phyloP scores from a whole-genome alignment of 2,329 filamentous ascomycete genomes.

The Chaetomium sp. region DNA sequence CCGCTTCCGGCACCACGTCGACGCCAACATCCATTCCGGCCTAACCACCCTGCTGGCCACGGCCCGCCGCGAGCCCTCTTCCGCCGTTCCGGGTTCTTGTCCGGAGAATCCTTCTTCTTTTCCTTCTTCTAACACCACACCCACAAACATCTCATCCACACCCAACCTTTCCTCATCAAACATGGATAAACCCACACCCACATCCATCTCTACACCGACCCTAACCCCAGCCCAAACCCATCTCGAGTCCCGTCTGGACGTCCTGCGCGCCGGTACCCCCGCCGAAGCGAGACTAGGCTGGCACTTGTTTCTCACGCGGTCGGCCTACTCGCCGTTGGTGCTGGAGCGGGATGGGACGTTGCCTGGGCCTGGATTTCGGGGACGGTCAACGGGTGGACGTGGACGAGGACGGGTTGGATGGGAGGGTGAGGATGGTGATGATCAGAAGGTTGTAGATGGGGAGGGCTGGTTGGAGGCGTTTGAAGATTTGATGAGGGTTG shows the following conservation, averaged over 20 bases:
- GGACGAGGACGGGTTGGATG: background rate
- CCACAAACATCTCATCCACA: background rate
- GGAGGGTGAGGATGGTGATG: too few relatives aligned
- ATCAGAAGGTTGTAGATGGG: conserved; percentile 26
- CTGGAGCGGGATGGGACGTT: conserved; percentile 36
- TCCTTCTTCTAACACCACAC: background rate
- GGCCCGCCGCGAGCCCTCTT: background rate
- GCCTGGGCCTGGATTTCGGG: background rate
- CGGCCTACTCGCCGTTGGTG: conserved; percentile 39
- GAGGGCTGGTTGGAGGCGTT: conserved; percentile 50
- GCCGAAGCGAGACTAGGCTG: conserved; percentile 6
- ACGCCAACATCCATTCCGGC: conserved; percentile 11
- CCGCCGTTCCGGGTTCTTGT: too few relatives aligned
- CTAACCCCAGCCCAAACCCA: background rate
- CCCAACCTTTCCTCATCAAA: background rate
- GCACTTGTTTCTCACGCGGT: conserved; percentile 30
- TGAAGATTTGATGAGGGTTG: conserved; percentile 48
- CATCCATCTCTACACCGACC: background rate
- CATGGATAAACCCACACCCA: background rate
- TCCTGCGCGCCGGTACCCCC: background rate
- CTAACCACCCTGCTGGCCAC: conserved; percentile 5
- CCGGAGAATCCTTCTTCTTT: too few relatives aligned
- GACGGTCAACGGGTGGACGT: background rate
- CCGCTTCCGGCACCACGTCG: conserved; percentile 16
- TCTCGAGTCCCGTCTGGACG: conserved; percentile 5